Conservation (phyloP, 345 rosid genomes). For the Citrus australasica region DNA sequence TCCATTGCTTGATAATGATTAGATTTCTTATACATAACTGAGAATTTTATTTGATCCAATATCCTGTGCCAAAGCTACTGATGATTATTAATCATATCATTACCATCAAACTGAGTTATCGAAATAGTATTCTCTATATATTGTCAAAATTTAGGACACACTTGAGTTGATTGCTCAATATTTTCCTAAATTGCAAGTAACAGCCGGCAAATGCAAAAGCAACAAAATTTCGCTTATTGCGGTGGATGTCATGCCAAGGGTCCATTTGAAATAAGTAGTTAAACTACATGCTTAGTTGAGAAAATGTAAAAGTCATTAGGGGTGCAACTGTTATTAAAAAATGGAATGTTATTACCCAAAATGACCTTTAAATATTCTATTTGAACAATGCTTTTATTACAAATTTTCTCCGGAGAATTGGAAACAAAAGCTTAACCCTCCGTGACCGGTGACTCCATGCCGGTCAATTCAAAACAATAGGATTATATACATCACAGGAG, state of each 20-base stretch:
- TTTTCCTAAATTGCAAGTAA: no score
- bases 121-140: background rate
- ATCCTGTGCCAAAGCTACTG: background rate
- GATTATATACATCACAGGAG: no score
- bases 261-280: no score
- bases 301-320: no score
- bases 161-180: background rate
- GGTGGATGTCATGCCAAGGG: no score
- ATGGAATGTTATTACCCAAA: no score
- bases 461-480: background rate
- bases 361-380: no score
- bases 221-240: no score
- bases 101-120: background rate
- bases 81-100: background rate
- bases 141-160: background rate
- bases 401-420: background rate
- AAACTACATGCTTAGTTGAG: no score
- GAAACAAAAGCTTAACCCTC: no score
- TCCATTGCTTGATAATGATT: conserved; percentile 1
- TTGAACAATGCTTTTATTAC: background rate
- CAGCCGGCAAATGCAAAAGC: no score
- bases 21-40: background rate
- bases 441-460: background rate
- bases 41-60: background rate
- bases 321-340: no score